Conservation (phyloP, 2,329 filamentous ascomycete species). For the Fusarium sp. region DNA sequence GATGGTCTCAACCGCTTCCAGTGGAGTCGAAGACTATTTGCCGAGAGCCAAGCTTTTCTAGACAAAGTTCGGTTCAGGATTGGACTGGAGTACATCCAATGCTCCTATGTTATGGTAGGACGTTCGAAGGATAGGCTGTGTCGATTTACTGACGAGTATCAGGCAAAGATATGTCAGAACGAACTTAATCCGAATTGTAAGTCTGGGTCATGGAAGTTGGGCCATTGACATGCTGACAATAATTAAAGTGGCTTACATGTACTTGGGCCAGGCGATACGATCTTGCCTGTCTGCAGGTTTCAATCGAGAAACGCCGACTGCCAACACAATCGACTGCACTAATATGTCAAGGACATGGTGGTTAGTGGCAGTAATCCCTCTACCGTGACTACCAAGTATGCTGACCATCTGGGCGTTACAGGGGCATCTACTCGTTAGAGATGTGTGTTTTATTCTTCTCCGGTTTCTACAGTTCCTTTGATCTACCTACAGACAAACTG, state of each 20-base stretch:
- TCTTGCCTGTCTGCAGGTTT: slow-evolving; percentile 4
- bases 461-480: too few relatives aligned
- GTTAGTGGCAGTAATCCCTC: not conserved
- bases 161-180: slow-evolving; percentile 19
- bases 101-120: slow-evolving; percentile 10
- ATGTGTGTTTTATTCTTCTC: not conserved
- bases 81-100: slow-evolving; percentile 8
- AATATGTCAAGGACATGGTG: slow-evolving; percentile 16
- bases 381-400: not conserved
- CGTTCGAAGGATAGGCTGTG: not conserved
- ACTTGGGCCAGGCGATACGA: slow-evolving; percentile 13
- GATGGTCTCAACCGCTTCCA: slow-evolving; percentile 2
- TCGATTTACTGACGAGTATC: too few relatives aligned
- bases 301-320: slow-evolving; percentile 6
- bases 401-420: not conserved
- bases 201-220: not conserved
- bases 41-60: not conserved
- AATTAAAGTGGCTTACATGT: slow-evolving; percentile 12
- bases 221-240: not conserved
- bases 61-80: slow-evolving; percentile 9
- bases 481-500: not conserved
- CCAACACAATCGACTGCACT: not conserved
- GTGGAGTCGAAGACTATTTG: slow-evolving; percentile 11
- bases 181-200: slow-evolving; percentile 14
- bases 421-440: slow-evolving; percentile 14